A percentile compares a stretch with the other conserved stretches of the same genome.
phyloP scores from a whole-genome alignment of 2,329 filamentous ascomycete genomes.

The Trichophyton benhamiae region DNA sequence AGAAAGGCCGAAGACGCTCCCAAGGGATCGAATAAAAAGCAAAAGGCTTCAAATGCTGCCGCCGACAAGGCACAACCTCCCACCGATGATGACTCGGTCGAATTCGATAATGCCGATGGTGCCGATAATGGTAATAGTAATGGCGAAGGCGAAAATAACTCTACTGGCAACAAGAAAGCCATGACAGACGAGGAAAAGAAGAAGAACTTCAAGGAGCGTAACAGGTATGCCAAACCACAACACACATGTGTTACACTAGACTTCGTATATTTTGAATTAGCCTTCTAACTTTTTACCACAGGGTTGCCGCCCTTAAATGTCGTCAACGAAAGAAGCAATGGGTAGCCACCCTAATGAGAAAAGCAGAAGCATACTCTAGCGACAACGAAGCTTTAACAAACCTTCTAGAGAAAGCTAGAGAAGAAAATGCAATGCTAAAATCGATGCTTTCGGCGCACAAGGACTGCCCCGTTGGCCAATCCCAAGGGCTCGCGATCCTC shows the following conservation, averaged over 20 bases:
- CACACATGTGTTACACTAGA: background rate
- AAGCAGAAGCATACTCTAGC: conserved; percentile 82
- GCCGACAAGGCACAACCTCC: conserved; percentile 36
- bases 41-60: conserved; percentile 45
- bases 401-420: conserved; percentile 71
- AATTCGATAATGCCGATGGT: conserved; percentile 36
- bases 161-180: conserved; percentile 50
- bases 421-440: conserved; percentile 92
- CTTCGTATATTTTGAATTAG: conserved; percentile 14
- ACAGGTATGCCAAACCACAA: conserved; percentile 53
- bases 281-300: conserved; percentile 31
- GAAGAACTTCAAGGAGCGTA: conserved; percentile 93
- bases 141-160: conserved; percentile 40
- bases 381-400: conserved; percentile 81
- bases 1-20: conserved; percentile 65
- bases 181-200: conserved; percentile 99
- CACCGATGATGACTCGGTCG: conserved; percentile 37
- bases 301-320: conserved; percentile 91
- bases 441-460: conserved; percentile 88
- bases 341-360: conserved; percentile 85
- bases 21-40: conserved; percentile 63
- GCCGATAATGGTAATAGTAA: background rate
- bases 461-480: conserved; percentile 84
- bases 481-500: conserved; percentile 52
- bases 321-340: conserved; percentile 98